These are phyloP conservation scores for Astragalus membranaceus DNA, from an alignment of 306 rosid genomes.

Conservation along the genomic window DNA sequence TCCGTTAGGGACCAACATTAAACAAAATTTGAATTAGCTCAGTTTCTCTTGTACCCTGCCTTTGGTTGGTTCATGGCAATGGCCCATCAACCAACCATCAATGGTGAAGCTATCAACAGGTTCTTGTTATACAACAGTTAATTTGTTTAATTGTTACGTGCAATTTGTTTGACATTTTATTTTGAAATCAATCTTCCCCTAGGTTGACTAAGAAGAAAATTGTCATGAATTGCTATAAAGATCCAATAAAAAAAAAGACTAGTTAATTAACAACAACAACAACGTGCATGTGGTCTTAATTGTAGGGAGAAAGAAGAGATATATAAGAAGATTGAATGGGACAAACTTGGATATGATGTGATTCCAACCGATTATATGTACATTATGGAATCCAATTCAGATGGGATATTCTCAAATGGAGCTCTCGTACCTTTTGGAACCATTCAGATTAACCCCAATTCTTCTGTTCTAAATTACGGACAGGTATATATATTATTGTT, in stretches of 20 bases:
- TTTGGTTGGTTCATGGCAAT: neutral
- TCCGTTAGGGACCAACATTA: neutral
- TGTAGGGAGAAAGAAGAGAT: slow-evolving; percentile 2
- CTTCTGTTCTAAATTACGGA: slow-evolving; percentile 26
- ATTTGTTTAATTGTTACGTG: neutral
- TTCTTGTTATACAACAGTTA: neutral
- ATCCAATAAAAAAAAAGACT: too few species aligned
- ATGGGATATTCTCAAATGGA: slow-evolving; percentile 16
- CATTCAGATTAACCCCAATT: slow-evolving; percentile 5
- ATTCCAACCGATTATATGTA: slow-evolving; percentile 25
- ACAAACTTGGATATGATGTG: slow-evolving; percentile 13
- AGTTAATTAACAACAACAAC: too few species aligned
- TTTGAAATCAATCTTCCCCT: too few species aligned
- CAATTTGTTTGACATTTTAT: neutral
- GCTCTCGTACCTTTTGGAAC: slow-evolving; percentile 21
- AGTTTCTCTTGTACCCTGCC: neutral
- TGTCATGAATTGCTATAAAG: too few species aligned
- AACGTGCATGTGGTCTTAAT: neutral
- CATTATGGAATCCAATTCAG: slow-evolving; percentile 17
- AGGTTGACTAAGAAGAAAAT: too few species aligned
- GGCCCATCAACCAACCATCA: neutral
- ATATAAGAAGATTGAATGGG: slow-evolving; percentile 14
- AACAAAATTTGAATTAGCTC: neutral
- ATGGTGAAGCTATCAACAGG: neutral
- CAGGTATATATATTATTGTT: slow-evolving; percentile 7